Percentiles rank a stretch among this genome's conserved stretches.
Evolutionary conservation across 106 monocot genomes (phyloP).

Genomic region (Vanilla planifolia): DNA sequence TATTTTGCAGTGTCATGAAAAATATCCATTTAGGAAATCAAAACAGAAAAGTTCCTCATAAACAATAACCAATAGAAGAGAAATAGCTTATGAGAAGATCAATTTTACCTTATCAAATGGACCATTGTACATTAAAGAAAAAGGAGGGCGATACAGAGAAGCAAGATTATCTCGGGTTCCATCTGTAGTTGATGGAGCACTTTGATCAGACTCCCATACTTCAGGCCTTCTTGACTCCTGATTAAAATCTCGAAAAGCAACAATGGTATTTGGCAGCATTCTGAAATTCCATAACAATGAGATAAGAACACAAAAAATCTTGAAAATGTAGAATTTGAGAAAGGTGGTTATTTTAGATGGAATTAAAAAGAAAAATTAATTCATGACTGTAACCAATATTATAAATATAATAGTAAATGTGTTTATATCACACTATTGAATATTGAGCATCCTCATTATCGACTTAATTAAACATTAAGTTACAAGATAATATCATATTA

Average conservation of each 20-base stretch:
- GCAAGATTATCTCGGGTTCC: constrained; percentile 63
- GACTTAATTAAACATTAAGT: too few relatives aligned
- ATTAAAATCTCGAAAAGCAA: constrained; percentile 73
- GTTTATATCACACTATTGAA: neutral
- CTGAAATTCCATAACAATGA: constrained; percentile 21
- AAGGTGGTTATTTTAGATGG: too few relatives aligned
- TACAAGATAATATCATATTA: too few relatives aligned
- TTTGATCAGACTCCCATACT: constrained; percentile 62
- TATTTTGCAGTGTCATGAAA: too few relatives aligned
- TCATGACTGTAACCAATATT: too few relatives aligned
- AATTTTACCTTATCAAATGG: constrained; percentile 64
- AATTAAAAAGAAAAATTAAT: too few relatives aligned
- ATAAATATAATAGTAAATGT: too few relatives aligned
- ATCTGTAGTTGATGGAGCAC: constrained; percentile 35
- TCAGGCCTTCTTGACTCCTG: constrained; percentile 59
- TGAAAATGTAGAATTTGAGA: too few relatives aligned
- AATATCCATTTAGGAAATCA: too few relatives aligned
- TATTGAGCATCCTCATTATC: too few relatives aligned
- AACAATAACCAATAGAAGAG: neutral
- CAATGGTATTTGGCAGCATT: constrained; percentile 35
- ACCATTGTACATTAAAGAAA: constrained; percentile 60
- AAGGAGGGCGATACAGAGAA: constrained; percentile 78
- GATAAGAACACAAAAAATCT: neutral
- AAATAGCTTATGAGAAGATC: neutral
- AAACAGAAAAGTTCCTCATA: too few relatives aligned